Conservation (phyloP, 1,284 basidiomycete species). For the Cystobasidium slooffiae region DNA sequence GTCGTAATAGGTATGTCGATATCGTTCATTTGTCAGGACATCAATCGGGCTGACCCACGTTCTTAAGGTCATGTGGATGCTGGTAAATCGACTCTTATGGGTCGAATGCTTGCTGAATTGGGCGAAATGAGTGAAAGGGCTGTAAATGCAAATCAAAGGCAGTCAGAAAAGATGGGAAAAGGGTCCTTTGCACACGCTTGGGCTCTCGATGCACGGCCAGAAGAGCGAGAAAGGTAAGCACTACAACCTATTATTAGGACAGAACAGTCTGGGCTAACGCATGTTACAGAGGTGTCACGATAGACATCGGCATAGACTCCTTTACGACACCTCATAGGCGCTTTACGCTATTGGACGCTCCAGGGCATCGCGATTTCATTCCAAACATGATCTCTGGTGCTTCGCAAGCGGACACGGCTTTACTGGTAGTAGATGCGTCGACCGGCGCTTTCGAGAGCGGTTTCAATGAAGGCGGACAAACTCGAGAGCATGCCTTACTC, state of each 20-base stretch:
- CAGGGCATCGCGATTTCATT: constrained; percentile 95
- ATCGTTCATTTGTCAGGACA: background rate
- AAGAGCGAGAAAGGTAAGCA: constrained; percentile 84
- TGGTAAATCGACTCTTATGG: constrained; percentile 98
- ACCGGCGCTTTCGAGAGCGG: constrained; percentile 94
- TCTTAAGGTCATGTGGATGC: constrained; percentile 95
- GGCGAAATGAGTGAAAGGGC: constrained; percentile 86
- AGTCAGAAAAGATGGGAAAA: constrained; percentile 89
- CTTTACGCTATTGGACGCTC: constrained; percentile 92
- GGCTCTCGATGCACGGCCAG: constrained; percentile 89
- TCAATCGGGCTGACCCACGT: background rate
- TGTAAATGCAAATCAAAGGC: constrained; percentile 81
- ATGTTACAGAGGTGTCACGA: constrained; percentile 81
- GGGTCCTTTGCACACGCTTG: constrained; percentile 97
- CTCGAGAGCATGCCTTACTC: constrained; percentile 91
- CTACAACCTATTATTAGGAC: constrained; percentile 14
- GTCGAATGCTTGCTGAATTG: constrained; percentile 86
- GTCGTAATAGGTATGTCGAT: constrained; percentile 84
- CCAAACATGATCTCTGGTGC: constrained; percentile 99
- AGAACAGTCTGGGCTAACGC: background rate
- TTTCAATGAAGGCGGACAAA: constrained; percentile 92
- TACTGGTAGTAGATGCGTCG: constrained; percentile 91
- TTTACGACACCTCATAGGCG: constrained; percentile 76
- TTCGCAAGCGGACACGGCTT: constrained; percentile 91
- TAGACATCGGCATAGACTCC: constrained; percentile 89